Percentiles rank a stretch among this genome's conserved stretches.
Conservation (phyloP, 2,329 filamentous ascomycete genomes). For the Fusarium kyushuense region DNA sequence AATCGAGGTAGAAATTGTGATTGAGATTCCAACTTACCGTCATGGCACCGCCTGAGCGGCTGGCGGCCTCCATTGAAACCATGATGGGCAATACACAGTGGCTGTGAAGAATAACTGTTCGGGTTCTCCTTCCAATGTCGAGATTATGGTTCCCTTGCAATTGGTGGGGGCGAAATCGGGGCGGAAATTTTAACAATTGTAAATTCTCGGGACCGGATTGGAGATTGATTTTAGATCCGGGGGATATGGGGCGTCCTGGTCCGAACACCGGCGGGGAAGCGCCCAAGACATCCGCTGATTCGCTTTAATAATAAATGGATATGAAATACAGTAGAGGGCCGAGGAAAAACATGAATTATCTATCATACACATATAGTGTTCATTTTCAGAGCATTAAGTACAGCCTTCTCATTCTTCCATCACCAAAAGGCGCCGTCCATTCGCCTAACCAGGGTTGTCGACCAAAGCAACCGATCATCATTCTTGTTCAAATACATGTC, state of each 20-base stretch:
- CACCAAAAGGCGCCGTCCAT: conserved; percentile 34
- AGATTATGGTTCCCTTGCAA: conserved; percentile 26
- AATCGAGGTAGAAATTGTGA: conserved; percentile 15
- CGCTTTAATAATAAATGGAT: not conserved
- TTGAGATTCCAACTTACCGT: conserved; percentile 52
- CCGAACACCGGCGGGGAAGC: conserved; percentile 41
- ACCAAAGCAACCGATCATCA: conserved; percentile 26
- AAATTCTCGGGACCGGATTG: conserved; percentile 54
- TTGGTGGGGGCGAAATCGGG: conserved; percentile 49
- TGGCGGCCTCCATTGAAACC: conserved; percentile 64
- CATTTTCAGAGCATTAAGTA: conserved; percentile 11
- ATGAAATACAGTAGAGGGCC: not conserved
- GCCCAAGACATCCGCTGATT: not conserved
- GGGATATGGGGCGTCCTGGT: conserved; percentile 41
- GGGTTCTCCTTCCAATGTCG: conserved; percentile 17
- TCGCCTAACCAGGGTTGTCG: conserved; percentile 19
- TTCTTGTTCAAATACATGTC: conserved; percentile 34
- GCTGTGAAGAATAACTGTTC: conserved; percentile 37
- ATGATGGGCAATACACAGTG: conserved; percentile 51
- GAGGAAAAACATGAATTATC: not conserved
- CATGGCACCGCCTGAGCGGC: conserved; percentile 62
- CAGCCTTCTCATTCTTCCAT: conserved; percentile 32
- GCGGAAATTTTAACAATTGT: conserved; percentile 51
- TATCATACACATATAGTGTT: not conserved
- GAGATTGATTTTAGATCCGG: conserved; percentile 45